Evolutionary conservation across 768 basidiomycete genomes (phyloP), one percentile per base, ranked within the genome.

Genomic region (Boletus reticuloceps): DNA sequence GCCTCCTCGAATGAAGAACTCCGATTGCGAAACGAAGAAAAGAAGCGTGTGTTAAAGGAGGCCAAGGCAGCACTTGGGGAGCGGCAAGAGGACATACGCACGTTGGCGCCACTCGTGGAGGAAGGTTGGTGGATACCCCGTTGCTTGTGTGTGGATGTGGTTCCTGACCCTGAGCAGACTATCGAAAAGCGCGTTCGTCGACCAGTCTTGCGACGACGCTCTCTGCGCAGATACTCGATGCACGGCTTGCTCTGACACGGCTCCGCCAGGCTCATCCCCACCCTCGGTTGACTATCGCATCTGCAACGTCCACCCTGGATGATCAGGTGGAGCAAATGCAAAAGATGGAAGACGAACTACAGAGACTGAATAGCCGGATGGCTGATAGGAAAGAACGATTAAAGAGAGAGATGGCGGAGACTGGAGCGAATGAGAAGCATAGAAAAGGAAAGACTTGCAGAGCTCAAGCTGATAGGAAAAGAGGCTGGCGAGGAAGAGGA

Each of bases 321-420:
- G 80, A 80, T 12, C 92, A 95, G 60, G 83, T 89, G n/a, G 78
- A 74, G 10, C 82, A 90, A 66, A 90, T 95, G 84, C 87, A 92
- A 64, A 72, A 70, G n/a, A 73, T 90, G 40, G 84, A 82, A 47
- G 89, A 90, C 47, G 77, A 85, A 54, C 75, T 86, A 8, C 81
- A 85, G 53, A 65, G 68, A 12, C 66, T 83, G 22, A 82, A 84
- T 47, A 75, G 74, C 47, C 73, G 72, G 36, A 75, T 84, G 36
- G 78, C 79, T 22, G 71, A 72, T 6, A 75, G 84, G 17, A 89
- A 86, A 61, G 84, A 83, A 16, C 73, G 74, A 27, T 74, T 91
- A 39, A 92, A 89, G 67, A 70, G 69, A 1, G 79, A 77, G 38
- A 77, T 78, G 34, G 63, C 76, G 13, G 81, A 84, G 41, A 67